A percentile compares a stretch with the other conserved stretches of the same genome.
Conservation (phyloP, 2,329 filamentous ascomycete genomes). For the Verticillium dahliae region DNA sequence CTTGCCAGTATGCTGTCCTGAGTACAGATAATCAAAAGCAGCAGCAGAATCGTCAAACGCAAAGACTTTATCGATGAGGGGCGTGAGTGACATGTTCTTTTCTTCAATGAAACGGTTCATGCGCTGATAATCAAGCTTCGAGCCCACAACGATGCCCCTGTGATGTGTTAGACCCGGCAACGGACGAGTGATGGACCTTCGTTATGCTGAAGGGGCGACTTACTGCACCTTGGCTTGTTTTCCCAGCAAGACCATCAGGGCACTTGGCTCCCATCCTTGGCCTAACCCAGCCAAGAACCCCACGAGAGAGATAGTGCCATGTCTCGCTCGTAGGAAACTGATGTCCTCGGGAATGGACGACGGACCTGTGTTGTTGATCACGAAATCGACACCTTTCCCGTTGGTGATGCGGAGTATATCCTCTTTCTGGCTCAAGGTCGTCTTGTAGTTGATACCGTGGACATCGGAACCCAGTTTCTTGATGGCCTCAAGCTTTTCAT, state of each 20-base stretch:
- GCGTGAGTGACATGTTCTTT: neutral
- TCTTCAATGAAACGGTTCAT: slow-evolving; percentile 3
- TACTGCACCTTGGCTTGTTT: slow-evolving; percentile 4
- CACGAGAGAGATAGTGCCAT: slow-evolving; percentile 1
- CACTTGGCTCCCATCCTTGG: neutral
- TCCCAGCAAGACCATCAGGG: slow-evolving; percentile 2
- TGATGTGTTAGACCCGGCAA: neutral
- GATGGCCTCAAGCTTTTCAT: slow-evolving; percentile 16
- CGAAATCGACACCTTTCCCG: slow-evolving; percentile 17
- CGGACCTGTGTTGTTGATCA: slow-evolving; percentile 19
- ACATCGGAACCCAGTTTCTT: slow-evolving; percentile 12
- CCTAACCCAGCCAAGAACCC: slow-evolving; percentile 2
- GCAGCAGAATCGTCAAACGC: slow-evolving; percentile 1
- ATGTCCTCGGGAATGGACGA: slow-evolving; percentile 14
- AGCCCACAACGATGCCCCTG: slow-evolving; percentile 2
- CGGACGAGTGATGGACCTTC: neutral
- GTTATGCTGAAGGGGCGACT: neutral
- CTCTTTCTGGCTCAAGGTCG: slow-evolving; percentile 7
- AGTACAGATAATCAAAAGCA: slow-evolving; percentile 4
- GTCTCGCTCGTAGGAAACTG: neutral
- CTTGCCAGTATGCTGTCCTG: slow-evolving; percentile 4
- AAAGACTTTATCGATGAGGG: slow-evolving; percentile 2
- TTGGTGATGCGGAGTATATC: slow-evolving; percentile 14
- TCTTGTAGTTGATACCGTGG: slow-evolving; percentile 18
- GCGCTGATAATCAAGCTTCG: slow-evolving; percentile 1